A percentile compares a stretch with the other conserved stretches of the same genome.
Evolutionary conservation across 257 asterid species (phyloP).

Genomic region (Nicotiana benthamiana): DNA sequence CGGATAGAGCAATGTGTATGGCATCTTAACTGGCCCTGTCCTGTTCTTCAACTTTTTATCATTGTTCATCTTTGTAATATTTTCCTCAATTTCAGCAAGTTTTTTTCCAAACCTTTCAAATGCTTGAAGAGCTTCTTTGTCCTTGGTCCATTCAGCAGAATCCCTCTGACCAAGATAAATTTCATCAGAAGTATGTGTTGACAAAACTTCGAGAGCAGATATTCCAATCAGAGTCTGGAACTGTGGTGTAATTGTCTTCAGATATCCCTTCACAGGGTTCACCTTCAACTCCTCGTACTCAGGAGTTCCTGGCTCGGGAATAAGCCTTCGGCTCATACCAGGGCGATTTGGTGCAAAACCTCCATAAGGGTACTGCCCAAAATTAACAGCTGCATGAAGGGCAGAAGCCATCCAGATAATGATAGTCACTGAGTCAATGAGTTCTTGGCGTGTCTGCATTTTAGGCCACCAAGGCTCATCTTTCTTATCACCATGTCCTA

Average conservation of each 20-base stretch:
- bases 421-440: too few species aligned
- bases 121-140: slow-evolving; percentile 35
- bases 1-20: slow-evolving; percentile 55
- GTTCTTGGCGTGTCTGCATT: too few species aligned
- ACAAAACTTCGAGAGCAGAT: slow-evolving; percentile 47
- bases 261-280: slow-evolving; percentile 49
- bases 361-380: too few species aligned
- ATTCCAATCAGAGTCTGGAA: slow-evolving; percentile 45
- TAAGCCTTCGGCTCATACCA: too few species aligned
- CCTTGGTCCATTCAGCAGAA: slow-evolving; percentile 45
- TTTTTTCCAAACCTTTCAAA: slow-evolving; percentile 39
- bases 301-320: slow-evolving; percentile 17
- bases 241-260: slow-evolving; percentile 51
- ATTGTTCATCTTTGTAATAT: slow-evolving; percentile 30
- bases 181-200: slow-evolving; percentile 69
- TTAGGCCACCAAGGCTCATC: too few species aligned
- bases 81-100: slow-evolving; percentile 36
- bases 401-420: too few species aligned
- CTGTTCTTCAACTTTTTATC: slow-evolving; percentile 43
- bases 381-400: too few species aligned
- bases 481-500: too few species aligned
- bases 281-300: slow-evolving; percentile 47
- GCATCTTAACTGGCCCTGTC: slow-evolving; percentile 55
- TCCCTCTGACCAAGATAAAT: slow-evolving; percentile 58
- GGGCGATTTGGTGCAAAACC: too few species aligned